Percentiles rank a stretch among this genome's conserved stretches.
phyloP scores from a whole-genome alignment of 2,329 filamentous ascomycete genomes.

The Fusarium verrucosum region DNA sequence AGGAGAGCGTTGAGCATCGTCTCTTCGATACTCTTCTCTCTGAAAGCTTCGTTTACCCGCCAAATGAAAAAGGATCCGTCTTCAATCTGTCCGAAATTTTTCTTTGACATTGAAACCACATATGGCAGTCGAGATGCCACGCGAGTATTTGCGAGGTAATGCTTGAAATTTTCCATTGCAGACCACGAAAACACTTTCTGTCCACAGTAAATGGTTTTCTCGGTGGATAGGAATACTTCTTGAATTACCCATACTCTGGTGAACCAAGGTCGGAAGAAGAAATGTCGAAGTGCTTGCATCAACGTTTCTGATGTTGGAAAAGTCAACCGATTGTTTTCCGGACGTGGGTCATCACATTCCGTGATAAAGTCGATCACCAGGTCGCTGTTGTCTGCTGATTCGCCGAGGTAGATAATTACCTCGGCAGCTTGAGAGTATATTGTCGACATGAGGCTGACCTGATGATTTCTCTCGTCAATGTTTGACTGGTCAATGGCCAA shows the following conservation, averaged over 20 bases:
- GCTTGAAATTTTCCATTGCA: neutral
- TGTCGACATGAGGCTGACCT: neutral
- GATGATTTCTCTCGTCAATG: neutral
- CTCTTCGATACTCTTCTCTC: too few relatives aligned
- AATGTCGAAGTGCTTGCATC: neutral
- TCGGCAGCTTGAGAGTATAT: neutral
- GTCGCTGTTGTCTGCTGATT: neutral
- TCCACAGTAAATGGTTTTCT: neutral
- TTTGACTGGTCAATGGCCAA: neutral
- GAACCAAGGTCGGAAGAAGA: neutral
- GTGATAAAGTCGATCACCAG: neutral
- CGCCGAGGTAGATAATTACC: neutral
- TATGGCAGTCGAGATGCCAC: neutral
- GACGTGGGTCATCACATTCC: neutral
- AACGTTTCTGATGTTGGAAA: neutral
- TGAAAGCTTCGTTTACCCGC: too few relatives aligned
- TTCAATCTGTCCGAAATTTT: neutral
- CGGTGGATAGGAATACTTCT: neutral
- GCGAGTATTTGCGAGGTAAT: neutral
- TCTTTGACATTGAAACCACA: neutral
- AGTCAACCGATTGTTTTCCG: fast-evolving
- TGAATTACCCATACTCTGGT: neutral
- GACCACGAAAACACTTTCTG: neutral
- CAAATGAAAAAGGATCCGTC: too few relatives aligned
- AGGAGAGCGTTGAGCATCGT: neutral